These are phyloP conservation scores for Diutina ranongensis DNA, from an alignment of 1,139 yeast species.

Conservation along the genomic window DNA sequence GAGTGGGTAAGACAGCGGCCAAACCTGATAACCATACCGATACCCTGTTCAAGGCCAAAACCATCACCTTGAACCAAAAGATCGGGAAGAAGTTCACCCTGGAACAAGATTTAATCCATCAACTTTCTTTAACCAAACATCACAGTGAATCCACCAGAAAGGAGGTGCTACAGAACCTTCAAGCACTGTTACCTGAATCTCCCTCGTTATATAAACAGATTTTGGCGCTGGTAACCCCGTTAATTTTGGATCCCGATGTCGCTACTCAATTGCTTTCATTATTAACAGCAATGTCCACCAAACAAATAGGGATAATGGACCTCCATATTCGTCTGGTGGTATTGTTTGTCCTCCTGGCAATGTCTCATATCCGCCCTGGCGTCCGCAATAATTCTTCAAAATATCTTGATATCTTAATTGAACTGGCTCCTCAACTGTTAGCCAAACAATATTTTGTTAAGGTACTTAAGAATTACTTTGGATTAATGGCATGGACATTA, in stretches of 20 bases:
- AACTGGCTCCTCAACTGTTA: constrained; percentile 34
- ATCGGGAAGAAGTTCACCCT: constrained; percentile 16
- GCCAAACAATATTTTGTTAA: constrained; percentile 49
- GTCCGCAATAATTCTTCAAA: constrained; percentile 62
- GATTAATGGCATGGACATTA: constrained; percentile 52
- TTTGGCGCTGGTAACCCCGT: constrained; percentile 43
- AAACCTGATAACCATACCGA: constrained; percentile 70
- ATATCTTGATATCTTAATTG: constrained; percentile 45
- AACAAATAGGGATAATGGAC: constrained; percentile 46
- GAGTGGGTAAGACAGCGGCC: constrained; percentile 75
- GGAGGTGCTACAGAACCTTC: constrained; percentile 49
- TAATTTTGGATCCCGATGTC: constrained; percentile 36
- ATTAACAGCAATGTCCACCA: constrained; percentile 35
- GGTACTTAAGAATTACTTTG: constrained; percentile 43
- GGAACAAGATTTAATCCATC: constrained; percentile 40
- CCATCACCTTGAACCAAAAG: constrained; percentile 49
- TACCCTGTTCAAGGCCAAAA: constrained; percentile 71
- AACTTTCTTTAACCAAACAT: constrained; percentile 62
- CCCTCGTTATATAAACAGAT: constrained; percentile 49
- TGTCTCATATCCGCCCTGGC: constrained; percentile 80
- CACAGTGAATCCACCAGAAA: constrained; percentile 65
- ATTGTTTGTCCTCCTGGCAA: constrained; percentile 78
- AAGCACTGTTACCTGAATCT: constrained; percentile 34
- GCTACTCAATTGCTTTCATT: constrained; percentile 42
- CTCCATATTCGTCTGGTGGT: constrained; percentile 58